Percentiles rank a stretch among this genome's conserved stretches.
Evolutionary conservation across 2,329 filamentous ascomycete species (phyloP).

Genomic region (Penicillium sp.): DNA sequence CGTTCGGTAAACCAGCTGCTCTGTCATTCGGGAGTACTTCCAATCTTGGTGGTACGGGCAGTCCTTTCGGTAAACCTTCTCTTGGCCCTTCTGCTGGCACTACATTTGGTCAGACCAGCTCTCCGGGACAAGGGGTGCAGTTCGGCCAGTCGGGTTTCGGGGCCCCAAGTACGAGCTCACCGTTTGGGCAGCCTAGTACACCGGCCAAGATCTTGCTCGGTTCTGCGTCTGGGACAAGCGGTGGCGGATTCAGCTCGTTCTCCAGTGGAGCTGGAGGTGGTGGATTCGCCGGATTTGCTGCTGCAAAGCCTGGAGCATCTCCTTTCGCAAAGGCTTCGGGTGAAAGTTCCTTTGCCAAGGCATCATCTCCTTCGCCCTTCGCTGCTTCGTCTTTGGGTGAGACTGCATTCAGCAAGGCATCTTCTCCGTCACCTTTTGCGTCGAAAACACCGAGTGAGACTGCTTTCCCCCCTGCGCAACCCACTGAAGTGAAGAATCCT

Average conservation of each 20-base stretch:
- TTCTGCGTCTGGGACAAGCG: slow-evolving; percentile 14
- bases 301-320: slow-evolving; percentile 16
- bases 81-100: slow-evolving; percentile 29
- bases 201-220: slow-evolving; percentile 24
- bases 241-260: slow-evolving; percentile 34
- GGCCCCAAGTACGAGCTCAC: neutral
- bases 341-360: slow-evolving; percentile 15
- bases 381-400: slow-evolving; percentile 19
- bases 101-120: slow-evolving; percentile 28
- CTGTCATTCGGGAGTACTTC: slow-evolving; percentile 27
- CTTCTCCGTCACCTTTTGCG: slow-evolving; percentile 29
- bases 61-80: slow-evolving; percentile 29
- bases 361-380: slow-evolving; percentile 26
- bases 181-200: slow-evolving; percentile 29
- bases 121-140: slow-evolving; percentile 6
- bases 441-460: slow-evolving; percentile 17
- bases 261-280: slow-evolving; percentile 19
- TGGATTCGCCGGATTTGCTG: slow-evolving; percentile 25
- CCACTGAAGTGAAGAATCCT: slow-evolving; percentile 21
- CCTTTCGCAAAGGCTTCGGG: slow-evolving; percentile 17
- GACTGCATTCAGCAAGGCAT: slow-evolving; percentile 16
- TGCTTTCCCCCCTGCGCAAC: slow-evolving; percentile 25
- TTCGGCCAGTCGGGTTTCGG: slow-evolving; percentile 5
- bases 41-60: slow-evolving; percentile 17
- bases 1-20: slow-evolving; percentile 25